These are phyloP conservation scores for Candida alai DNA, from an alignment of 805 yeast species.

Conservation along the genomic window DNA sequence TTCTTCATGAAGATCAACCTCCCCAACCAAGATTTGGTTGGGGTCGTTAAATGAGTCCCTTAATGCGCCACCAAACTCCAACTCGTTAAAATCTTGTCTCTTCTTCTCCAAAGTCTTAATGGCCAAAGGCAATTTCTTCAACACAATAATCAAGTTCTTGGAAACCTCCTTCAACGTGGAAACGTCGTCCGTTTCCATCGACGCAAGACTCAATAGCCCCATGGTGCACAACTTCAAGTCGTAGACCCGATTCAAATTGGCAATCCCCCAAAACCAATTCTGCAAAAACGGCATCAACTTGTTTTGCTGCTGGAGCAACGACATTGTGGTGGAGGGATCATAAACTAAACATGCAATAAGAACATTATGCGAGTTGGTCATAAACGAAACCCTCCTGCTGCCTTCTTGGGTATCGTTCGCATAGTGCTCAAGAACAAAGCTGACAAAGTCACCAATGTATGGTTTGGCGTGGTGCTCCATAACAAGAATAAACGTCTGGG, in stretches of 20 bases:
- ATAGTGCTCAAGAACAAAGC: conserved; percentile 26
- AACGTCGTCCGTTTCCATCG: conserved; percentile 19
- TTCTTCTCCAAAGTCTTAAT: conserved; percentile 59
- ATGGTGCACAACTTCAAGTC: conserved; percentile 75
- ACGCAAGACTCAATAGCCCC: conserved; percentile 53
- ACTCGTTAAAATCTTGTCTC: conserved; percentile 47
- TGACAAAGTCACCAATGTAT: conserved; percentile 45
- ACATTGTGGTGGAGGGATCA: conserved; percentile 53
- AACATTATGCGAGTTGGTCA: conserved; percentile 54
- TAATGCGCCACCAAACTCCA: conserved; percentile 9
- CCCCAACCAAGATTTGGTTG: background rate
- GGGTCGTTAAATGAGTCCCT: conserved; percentile 6
- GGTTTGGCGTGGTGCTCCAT: conserved; percentile 44
- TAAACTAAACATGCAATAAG: conserved; percentile 62
- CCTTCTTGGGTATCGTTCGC: conserved; percentile 19
- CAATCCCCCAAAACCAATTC: conserved; percentile 60
- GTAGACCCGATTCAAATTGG: conserved; percentile 61
- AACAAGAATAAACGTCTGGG: conserved; percentile 59
- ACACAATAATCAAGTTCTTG: conserved; percentile 12
- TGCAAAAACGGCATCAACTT: conserved; percentile 50
- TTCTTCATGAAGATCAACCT: conserved; percentile 7
- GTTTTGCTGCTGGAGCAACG: conserved; percentile 42
- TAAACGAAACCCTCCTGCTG: conserved; percentile 32
- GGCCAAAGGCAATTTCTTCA: conserved; percentile 69
- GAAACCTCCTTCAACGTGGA: conserved; percentile 12